Base-by-base conservation (phyloP, 2,329 filamentous ascomycete genomes). In the Aureobasidium pullulans region DNA sequence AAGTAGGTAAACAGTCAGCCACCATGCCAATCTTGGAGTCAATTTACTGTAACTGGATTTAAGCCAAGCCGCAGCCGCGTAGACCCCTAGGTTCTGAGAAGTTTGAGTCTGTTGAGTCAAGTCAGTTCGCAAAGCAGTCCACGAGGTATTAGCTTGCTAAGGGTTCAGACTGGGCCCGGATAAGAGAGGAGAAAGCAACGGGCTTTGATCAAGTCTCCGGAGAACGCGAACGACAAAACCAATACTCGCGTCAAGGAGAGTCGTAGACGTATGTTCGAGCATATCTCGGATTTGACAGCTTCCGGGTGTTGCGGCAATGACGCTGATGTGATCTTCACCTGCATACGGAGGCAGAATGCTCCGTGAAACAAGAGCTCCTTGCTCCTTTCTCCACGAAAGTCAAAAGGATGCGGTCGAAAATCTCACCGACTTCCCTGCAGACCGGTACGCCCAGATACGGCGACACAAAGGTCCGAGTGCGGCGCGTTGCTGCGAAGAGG, bases 281-380 rank as follows among this genome's bases (percentile, higher is more conserved):
- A 43, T 56, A 11, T 46, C 52, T 43, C 31, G 40, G 31, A 37
- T 19, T 56, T 31, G 40, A 46, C 37, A 23, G 16, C 37, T 34
- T 42, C 19, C 50, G 50, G 50, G 16, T 42, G 40, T n/a, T 46
- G 16, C 52, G 52, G 52, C 52, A 56, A 43, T 46, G 52, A 56
- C 52, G 52, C 52, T 56, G 40, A 56, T 44, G 52, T 56, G 52
- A 56, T 56, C 52, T 54, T 16, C 40, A 36, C 15, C 29, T 56
- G 52, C 52, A 29, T 56, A 46, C 52, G 52, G 52, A 56, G 31
- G 3, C 10, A 16, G 32, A 13, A 44, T 29, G n/a, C 19, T 56
- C 50, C 50, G 50, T 43, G 50, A 54, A 43, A 54, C 39, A 34
- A 19, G 34, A 28, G 28, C 13, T 19, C 29, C 6, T 54, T 54